Base-by-base conservation (phyloP, 331 rosid species). In the Spiraea crenata region DNA sequence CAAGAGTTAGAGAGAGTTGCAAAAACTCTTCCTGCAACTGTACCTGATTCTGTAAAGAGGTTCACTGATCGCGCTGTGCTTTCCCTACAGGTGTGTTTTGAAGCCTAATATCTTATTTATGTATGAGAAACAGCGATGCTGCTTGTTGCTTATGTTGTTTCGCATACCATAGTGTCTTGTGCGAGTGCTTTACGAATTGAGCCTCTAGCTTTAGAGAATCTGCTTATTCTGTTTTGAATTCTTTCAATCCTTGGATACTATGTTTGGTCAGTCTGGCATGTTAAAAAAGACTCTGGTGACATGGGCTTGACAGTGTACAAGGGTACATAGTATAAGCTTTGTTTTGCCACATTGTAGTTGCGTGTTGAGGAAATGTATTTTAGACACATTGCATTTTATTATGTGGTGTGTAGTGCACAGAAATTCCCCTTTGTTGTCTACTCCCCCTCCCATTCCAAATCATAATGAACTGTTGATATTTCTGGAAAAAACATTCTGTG, bases 1-100 rank as follows among this genome's bases (percentile, higher is more conserved):
- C 74, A 79, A 80, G 96, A 93, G 79, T 79, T 93, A 72, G 92
- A 93, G 77, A 85, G 96, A 69, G 95, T 91, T 75, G 89, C 97
- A n/a, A 86, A 82, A 68, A 87, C 87, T 65, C 87, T 91, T 63
- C 95, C 99, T 13, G 62, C 52, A 81, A 90, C 78, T 49, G 84
- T 86, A 10, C 92, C 99, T 63, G 80, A 85, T 82, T 90, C 98
- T 42, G 84, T 93, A 65, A 89, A 85, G 82, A 83, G 55, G 67
- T 93, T 93, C 77, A 75, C 98, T 61, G 79, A 93, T 64, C 95
- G 85, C 19, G 91, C 90, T 5, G 86, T 93, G 68, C 82, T 85
- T 67, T 93, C 98, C 77, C 90, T 90, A 69, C 95, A 93, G 96
- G 97, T 93, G 79, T 58, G 90, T 41, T 77, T 60, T 51, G 52